These are phyloP conservation scores for Microdochium nivale DNA, from an alignment of 2,329 filamentous ascomycete genomes.

Conservation along the genomic window DNA sequence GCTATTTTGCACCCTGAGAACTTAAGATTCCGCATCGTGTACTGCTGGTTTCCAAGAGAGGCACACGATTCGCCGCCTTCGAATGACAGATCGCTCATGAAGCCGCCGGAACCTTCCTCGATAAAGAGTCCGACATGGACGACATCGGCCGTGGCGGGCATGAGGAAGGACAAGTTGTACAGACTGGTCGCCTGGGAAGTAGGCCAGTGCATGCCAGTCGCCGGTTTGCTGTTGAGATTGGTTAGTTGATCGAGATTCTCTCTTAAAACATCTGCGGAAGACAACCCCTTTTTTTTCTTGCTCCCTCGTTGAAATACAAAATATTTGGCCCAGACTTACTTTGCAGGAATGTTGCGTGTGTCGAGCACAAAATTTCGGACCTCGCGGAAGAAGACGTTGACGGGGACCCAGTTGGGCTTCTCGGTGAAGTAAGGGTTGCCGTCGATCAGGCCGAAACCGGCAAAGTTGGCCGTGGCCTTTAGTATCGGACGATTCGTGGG, in stretches of 20 bases:
- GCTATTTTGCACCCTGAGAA: constrained; percentile 57
- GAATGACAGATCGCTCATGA: constrained; percentile 52
- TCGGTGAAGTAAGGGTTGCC: constrained; percentile 39
- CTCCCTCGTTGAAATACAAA: no score
- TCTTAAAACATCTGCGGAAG: no score
- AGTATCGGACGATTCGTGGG: constrained; percentile 46
- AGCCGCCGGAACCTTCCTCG: constrained; percentile 29
- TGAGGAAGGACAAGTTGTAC: constrained; percentile 41
- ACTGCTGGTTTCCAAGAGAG: constrained; percentile 61
- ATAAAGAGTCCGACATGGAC: constrained; percentile 23
- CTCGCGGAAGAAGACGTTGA: constrained; percentile 56
- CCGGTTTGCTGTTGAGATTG: constrained; percentile 15
- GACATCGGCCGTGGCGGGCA: constrained; percentile 21
- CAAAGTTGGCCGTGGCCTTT: constrained; percentile 42
- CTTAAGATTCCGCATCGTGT: constrained; percentile 56
- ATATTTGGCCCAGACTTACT: no score
- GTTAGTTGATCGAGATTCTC: no score
- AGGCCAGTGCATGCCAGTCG: constrained; percentile 51
- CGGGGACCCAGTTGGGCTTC: constrained; percentile 31
- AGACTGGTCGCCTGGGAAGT: constrained; percentile 50
- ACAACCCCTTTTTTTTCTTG: no score
- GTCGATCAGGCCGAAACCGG: constrained; percentile 48
- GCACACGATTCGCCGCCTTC: constrained; percentile 50
- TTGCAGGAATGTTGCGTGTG: constrained; percentile 22
- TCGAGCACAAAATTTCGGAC: constrained; percentile 60